Base-by-base conservation (phyloP, 176 grass and related monocot species). In the Microstegium vimineum region DNA sequence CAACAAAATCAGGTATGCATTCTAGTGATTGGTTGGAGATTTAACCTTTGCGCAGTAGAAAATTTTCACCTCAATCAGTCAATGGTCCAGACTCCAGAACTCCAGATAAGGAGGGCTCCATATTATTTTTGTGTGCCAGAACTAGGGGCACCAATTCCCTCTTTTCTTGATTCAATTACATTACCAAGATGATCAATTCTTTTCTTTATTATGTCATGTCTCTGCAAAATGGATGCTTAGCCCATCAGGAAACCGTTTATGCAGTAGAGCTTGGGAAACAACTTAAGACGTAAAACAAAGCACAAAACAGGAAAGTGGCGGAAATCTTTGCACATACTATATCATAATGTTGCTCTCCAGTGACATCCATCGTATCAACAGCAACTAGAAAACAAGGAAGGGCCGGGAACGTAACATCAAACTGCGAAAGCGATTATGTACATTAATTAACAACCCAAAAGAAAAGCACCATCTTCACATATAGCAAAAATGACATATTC, bases 341-440 rank as follows among this genome's bases (percentile, higher is more conserved):
- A 83, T 99, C 96, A 93, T 99, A 92, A 85, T 99, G 96, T 66
- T 93, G 93, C 87, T 99, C 96, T 73, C 96, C 96, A 83, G 93
- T 99, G 54, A 99, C 93, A 90, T 99, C 96, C 91, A 95, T 91
- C 8, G 93, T 99, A 89, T 99, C 96, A 86, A 99, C 89, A 86
- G 93, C 89, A 77, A 99, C 83, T 80, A 99, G 89, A 74, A 93
- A 99, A 81, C 96, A 99, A 82, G 96, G 89, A 90, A 99, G 75
- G 66, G 91, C 79, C 2, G 93, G 93, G 76, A 99, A 99, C 32
- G 91, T 90, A 82, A 99, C 74, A 92, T 99, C 96, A 83, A 99
- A 99, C 96, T 98, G 96, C 92, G 91, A 81, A 90, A 77, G 46
- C 3, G n/a, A 46, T 62, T 23, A 86, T 73, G 13, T 38, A 41